Evolutionary conservation across 1,284 basidiomycete species (phyloP).

Genomic region (Moniliella sp.): DNA sequence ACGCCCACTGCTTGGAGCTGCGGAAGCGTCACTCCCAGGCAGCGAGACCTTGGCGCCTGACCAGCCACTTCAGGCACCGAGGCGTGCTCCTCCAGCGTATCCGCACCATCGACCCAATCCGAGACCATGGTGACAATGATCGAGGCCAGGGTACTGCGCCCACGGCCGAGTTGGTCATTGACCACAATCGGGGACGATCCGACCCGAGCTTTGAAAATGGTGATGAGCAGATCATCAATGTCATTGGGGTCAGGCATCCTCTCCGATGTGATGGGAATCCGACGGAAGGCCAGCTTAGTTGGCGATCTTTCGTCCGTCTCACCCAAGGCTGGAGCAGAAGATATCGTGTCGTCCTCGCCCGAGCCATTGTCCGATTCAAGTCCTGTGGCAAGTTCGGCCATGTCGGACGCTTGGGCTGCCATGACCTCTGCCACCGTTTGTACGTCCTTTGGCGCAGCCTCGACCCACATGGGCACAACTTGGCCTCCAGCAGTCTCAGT

Average conservation of each 20-base stretch:
- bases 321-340: no score
- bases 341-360: no score
- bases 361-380: no score
- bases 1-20: no score
- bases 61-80: neutral
- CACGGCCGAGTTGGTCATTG: constrained; percentile 85
- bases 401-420: constrained; percentile 32
- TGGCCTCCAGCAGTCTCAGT: constrained; percentile 69
- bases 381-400: constrained; percentile 6
- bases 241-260: constrained; percentile 35
- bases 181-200: constrained; percentile 60
- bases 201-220: constrained; percentile 55
- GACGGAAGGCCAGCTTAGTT: constrained; percentile 53
- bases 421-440: constrained; percentile 75
- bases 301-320: constrained; percentile 51
- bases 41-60: constrained; percentile 3
- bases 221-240: constrained; percentile 46
- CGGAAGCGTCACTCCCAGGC: constrained; percentile 4
- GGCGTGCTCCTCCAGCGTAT: constrained; percentile 1
- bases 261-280: constrained; percentile 68
- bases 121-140: constrained; percentile 68
- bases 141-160: constrained; percentile 72
- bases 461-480: constrained; percentile 87
- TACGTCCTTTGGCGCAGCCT: constrained; percentile 55
- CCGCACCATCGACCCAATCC: constrained; percentile 49